These are phyloP conservation scores for Mrakia hoshinonis DNA, from an alignment of 768 basidiomycete species.

Conservation along the genomic window DNA sequence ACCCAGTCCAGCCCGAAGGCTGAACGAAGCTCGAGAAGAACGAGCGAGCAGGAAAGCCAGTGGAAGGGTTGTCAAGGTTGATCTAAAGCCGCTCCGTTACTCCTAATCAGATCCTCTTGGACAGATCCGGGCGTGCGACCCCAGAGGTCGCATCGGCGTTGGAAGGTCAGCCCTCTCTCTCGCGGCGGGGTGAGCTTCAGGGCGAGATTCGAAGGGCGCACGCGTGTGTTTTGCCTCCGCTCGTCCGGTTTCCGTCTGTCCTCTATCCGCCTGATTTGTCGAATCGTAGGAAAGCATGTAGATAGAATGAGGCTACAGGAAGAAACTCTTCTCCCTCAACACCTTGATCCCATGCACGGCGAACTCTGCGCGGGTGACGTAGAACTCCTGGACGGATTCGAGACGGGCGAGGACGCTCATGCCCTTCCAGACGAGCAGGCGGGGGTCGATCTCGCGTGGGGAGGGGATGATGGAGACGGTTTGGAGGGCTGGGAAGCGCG, in stretches of 20 bases:
- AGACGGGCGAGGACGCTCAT: slow-evolving; percentile 83
- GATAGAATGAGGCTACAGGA: slow-evolving; percentile 15
- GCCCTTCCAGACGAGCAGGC: slow-evolving; percentile 89
- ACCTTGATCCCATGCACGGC: slow-evolving; percentile 42
- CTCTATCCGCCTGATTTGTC: too few species aligned
- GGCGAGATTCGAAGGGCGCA: too few species aligned
- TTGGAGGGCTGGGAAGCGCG: slow-evolving; percentile 30
- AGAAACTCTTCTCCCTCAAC: slow-evolving; percentile 40
- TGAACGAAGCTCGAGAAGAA: too few species aligned
- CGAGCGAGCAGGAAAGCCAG: background rate
- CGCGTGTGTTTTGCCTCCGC: too few species aligned
- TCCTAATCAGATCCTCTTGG: slow-evolving; percentile 12
- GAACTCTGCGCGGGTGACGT: slow-evolving; percentile 80
- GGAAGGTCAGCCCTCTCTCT: background rate
- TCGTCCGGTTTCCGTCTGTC: background rate
- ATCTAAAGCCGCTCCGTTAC: slow-evolving; percentile 17
- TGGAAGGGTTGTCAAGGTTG: background rate
- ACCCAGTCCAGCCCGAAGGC: background rate
- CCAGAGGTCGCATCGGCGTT: slow-evolving; percentile 5
- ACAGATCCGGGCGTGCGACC: background rate
- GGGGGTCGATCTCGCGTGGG: slow-evolving; percentile 84
- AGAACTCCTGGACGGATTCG: slow-evolving; percentile 80
- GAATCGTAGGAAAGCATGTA: too few species aligned
- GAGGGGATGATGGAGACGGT: slow-evolving; percentile 84
- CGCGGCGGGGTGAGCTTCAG: too few species aligned